Evolutionary conservation across 805 yeast species (phyloP), one percentile per base, ranked within the genome.

Genomic region (Osmozyma mogii): DNA sequence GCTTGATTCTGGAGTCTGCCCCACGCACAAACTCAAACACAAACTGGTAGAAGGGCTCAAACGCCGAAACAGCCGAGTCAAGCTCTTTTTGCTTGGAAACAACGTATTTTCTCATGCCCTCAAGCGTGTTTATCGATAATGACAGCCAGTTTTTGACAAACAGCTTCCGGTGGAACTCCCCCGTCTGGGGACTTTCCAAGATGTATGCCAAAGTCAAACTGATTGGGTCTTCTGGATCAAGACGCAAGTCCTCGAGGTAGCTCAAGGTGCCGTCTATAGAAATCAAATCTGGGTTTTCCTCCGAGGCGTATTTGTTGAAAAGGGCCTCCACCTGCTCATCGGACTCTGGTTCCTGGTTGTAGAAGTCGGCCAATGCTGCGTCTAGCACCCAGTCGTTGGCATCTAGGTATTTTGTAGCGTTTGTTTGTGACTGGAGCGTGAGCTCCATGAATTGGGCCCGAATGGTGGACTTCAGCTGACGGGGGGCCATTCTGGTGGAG

Each of bases 261-360:
- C 48, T 41, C 7, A 88, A 51, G 0, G 96, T 80, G 0, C 95
- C 96, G 34, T 84, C 92, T 7, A 83, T 64, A 15, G 77, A 89
- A 22, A 87, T 83, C 24, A 35, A 44, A 9, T 58, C 51, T 1
- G 49, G 54, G 9, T 50, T 47, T 0, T 47, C 49, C 9, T 46
- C 38, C 29, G 55, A 61, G 26, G 39, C 36, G 38, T 60, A 62
- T 28, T 47, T 40, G 20, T 61, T 49, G 38, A 56, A 70, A 1
- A 70, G 13, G 1, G 40, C 42, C 11, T 41, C 42, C 22, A 69
- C 26, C 5, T 25, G 29, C 22, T 24, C 24, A 6, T 26, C 23
- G n/a, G 35, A 33, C 13, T 22, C 17, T 7, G 12, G 15, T 29
- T 24, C 15, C 10, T 15, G 18, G 12, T n/a, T n/a, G n/a, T 17